Evolutionary conservation across 169 alveolate genomes (phyloP).

Genomic region (Babesia ovata): DNA sequence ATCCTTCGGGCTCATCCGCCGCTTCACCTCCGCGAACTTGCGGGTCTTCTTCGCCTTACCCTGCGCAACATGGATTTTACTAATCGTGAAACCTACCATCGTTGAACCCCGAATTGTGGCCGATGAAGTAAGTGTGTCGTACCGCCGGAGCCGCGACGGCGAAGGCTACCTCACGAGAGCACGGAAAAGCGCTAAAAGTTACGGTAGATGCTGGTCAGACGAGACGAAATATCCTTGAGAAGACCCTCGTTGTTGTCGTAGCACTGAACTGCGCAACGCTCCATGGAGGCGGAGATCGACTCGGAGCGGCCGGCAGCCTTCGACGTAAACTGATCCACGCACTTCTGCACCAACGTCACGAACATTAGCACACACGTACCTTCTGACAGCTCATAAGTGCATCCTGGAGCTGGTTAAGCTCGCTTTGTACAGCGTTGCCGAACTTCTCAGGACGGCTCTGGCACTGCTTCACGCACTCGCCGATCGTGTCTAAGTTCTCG

Average conservation of each 20-base stretch:
- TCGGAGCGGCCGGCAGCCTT: slow-evolving; percentile 52
- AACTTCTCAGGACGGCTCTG: slow-evolving; percentile 76
- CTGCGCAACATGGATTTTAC: slow-evolving; percentile 68
- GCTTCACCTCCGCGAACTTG: slow-evolving; percentile 90
- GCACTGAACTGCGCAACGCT: slow-evolving; percentile 76
- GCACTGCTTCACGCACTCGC: slow-evolving; percentile 76
- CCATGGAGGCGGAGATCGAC: slow-evolving; percentile 69
- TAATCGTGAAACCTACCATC: slow-evolving; percentile 1
- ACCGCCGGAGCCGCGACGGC: neutral
- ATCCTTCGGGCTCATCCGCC: slow-evolving; percentile 88
- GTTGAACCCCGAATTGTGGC: neutral
- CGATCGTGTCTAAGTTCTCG: slow-evolving; percentile 73
- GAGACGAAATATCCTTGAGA: slow-evolving; percentile 65
- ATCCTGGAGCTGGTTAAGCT: slow-evolving; percentile 74
- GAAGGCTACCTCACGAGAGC: slow-evolving; percentile 15
- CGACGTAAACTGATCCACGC: slow-evolving; percentile 69
- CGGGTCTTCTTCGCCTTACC: slow-evolving; percentile 84
- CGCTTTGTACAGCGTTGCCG: slow-evolving; percentile 77
- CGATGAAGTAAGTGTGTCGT: neutral
- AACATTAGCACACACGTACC: slow-evolving; percentile 32
- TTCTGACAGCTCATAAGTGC: slow-evolving; percentile 72
- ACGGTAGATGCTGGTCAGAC: slow-evolving; percentile 55
- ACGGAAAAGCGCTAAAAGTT: slow-evolving; percentile 15
- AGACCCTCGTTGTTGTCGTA: slow-evolving; percentile 71
- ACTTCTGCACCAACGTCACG: slow-evolving; percentile 40